These are phyloP conservation scores for Ambrosiella xylebori DNA, from an alignment of 2,329 filamentous ascomycete species.

Conservation along the genomic window DNA sequence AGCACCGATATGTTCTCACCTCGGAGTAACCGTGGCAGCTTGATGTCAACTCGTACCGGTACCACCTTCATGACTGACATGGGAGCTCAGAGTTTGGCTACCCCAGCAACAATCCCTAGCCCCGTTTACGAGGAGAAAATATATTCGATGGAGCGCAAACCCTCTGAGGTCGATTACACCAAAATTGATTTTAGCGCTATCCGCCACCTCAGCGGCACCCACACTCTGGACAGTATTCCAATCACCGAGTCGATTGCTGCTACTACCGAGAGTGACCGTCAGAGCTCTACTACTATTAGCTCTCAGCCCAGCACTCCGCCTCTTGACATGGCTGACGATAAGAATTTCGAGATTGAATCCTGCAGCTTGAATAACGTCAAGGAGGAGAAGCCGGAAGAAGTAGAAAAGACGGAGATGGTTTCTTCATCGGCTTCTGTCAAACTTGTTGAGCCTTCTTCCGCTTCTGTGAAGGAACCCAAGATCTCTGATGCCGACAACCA, in stretches of 20 bases:
- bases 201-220: constrained; percentile 27
- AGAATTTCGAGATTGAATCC: constrained; percentile 1
- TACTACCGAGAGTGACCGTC: constrained; percentile 11
- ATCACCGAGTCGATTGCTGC: constrained; percentile 12
- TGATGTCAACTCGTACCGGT: constrained; percentile 53
- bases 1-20: constrained; percentile 49
- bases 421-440: neutral
- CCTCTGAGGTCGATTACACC: constrained; percentile 39
- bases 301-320: constrained; percentile 11
- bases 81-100: constrained; percentile 41
- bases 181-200: constrained; percentile 37
- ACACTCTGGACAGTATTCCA: constrained; percentile 20
- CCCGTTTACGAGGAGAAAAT: constrained; percentile 35
- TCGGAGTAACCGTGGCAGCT: constrained; percentile 54
- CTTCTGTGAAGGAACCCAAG: neutral
- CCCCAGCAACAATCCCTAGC: constrained; percentile 37
- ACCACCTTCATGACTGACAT: constrained; percentile 55
- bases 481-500: neutral
- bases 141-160: constrained; percentile 23
- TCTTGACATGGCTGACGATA: constrained; percentile 9
- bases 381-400: constrained; percentile 1
- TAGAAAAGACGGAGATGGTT: neutral
- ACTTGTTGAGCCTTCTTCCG: neutral
- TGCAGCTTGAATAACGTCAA: neutral
- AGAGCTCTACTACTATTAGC: constrained; percentile 11